A percentile compares a stretch with the other conserved stretches of the same genome.
These are phyloP conservation scores for Coemansia sp. DNA, from an alignment of 192 early-diverging fungal species.

Conservation along the genomic window DNA sequence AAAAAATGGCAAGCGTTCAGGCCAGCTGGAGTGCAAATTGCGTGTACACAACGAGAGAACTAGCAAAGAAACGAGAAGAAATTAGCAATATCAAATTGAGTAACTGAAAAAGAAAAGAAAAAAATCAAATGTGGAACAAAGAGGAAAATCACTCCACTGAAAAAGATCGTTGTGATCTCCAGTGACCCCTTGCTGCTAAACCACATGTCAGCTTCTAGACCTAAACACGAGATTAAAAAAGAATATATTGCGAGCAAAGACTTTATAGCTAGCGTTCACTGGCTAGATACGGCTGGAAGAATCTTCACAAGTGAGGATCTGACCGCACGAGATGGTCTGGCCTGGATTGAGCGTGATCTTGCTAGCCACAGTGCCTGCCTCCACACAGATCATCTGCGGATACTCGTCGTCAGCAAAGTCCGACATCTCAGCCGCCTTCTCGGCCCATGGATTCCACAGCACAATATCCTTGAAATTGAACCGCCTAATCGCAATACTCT, in stretches of 20 bases:
- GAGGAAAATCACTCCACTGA: not conserved
- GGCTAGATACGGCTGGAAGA: not conserved
- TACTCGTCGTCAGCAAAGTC: conserved; percentile 93
- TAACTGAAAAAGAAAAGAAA: not conserved
- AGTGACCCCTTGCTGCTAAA: too few relatives aligned
- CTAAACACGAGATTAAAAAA: too few relatives aligned
- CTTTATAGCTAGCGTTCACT: not conserved
- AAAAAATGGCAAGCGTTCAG: not conserved
- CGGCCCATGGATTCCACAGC: conserved; percentile 97
- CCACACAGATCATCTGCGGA: conserved; percentile 88
- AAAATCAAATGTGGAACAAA: not conserved
- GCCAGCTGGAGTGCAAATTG: not conserved
- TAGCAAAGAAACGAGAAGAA: not conserved
- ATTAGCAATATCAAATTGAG: not conserved
- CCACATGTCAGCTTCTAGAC: too few relatives aligned
- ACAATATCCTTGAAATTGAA: conserved; percentile 63
- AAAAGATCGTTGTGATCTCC: not conserved
- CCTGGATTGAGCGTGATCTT: conserved; percentile 68
- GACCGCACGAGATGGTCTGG: conserved; percentile 72
- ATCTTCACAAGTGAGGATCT: conserved; percentile 57
- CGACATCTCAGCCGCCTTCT: conserved; percentile 84
- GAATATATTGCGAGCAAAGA: not conserved
- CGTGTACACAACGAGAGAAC: not conserved
- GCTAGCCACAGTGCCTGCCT: conserved; percentile 75
- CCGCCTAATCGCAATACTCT: conserved; percentile 26